Percentiles rank a stretch among this genome's conserved stretches.
phyloP scores from a whole-genome alignment of 2,329 filamentous ascomycete species.

The Alternaria sp. region DNA sequence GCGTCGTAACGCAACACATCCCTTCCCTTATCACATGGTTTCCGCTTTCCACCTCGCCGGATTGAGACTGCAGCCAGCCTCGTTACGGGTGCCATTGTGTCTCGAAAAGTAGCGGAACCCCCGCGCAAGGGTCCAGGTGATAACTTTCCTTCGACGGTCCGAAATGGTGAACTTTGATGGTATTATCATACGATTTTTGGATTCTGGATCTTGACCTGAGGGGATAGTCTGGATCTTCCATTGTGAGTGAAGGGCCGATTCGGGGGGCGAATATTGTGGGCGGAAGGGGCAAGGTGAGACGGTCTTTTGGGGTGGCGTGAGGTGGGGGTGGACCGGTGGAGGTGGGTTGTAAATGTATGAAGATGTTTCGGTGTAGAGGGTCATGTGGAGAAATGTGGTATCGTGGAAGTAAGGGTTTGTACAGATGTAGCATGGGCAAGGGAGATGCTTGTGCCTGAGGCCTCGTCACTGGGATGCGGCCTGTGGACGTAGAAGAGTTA shows the following conservation, averaged over 20 bases:
- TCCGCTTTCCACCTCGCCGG: not conserved
- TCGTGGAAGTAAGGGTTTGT: not conserved
- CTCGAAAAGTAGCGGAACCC: not conserved
- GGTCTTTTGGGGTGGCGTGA: not conserved
- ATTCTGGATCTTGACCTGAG: not conserved
- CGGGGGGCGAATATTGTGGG: not conserved
- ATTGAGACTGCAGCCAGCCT: not conserved
- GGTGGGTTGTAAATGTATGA: not conserved
- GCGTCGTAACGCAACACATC: not conserved
- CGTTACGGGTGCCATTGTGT: not conserved
- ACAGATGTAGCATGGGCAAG: not conserved
- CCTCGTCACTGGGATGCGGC: not conserved
- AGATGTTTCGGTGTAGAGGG: not conserved
- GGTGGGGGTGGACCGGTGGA: not conserved
- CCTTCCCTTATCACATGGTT: not conserved
- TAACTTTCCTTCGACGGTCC: not conserved
- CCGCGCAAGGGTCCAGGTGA: not conserved
- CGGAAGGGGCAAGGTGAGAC: not conserved
- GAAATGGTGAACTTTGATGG: not conserved
- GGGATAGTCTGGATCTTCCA: not conserved
- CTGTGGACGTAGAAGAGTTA: not conserved
- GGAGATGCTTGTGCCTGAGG: not conserved
- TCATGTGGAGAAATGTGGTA: not conserved
- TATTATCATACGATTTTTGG: not conserved
- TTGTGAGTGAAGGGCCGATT: not conserved